phyloP scores from a whole-genome alignment of 2,329 filamentous ascomycete species.

The Apiospora arundinis region DNA sequence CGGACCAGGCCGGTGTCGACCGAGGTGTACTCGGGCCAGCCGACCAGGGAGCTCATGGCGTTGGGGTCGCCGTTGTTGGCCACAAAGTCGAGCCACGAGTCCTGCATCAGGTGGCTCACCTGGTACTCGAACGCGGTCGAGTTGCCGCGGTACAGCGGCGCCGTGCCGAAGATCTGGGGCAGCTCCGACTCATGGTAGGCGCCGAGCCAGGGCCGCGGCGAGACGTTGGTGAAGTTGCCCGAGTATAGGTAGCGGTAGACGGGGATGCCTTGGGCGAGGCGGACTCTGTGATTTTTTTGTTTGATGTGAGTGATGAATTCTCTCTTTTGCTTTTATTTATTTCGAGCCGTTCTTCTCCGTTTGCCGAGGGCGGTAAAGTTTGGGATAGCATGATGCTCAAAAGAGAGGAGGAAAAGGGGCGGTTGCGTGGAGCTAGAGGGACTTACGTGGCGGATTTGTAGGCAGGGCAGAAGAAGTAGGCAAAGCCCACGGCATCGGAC shows the following conservation, averaged over 20 bases:
- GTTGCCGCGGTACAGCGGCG: constrained; percentile 22
- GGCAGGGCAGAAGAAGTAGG: constrained; percentile 35
- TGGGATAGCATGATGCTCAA: not conserved
- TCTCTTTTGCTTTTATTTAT: too few species aligned
- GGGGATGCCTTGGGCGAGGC: constrained; percentile 30
- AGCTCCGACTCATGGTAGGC: constrained; percentile 26
- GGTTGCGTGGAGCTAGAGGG: constrained; percentile 26
- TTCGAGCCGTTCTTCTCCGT: too few species aligned
- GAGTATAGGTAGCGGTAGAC: constrained; percentile 49
- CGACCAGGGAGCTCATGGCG: constrained; percentile 15
- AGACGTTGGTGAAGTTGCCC: constrained; percentile 36
- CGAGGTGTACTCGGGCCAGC: constrained; percentile 22
- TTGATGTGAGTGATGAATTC: not conserved
- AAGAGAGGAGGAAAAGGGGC: constrained; percentile 22
- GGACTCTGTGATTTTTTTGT: constrained; percentile 30
- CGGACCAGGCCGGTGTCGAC: constrained; percentile 17
- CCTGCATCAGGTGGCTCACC: constrained; percentile 24
- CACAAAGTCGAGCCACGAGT: constrained; percentile 25
- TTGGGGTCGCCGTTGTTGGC: not conserved
- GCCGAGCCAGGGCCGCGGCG: constrained; percentile 23
- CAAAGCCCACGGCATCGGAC: constrained; percentile 24
- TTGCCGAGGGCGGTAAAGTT: too few species aligned
- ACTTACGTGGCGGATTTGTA: constrained; percentile 27
- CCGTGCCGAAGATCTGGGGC: constrained; percentile 24
- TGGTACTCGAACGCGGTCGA: constrained; percentile 24